Percentiles rank a stretch among this genome's conserved stretches.
Conservation (phyloP, 179 eudicot genomes). For the Nepenthes alata region DNA sequence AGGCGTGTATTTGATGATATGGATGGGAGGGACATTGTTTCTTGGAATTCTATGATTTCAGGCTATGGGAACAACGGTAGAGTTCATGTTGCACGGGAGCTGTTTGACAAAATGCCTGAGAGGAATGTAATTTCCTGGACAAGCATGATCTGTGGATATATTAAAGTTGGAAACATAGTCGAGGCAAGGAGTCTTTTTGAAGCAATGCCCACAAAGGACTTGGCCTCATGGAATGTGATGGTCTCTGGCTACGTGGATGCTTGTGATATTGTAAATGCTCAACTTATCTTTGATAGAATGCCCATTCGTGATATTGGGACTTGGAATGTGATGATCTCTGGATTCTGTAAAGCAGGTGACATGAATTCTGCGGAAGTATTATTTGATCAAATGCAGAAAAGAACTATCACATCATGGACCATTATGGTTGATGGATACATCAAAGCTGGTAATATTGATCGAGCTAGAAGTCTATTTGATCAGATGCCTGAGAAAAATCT, state of each 20-base stretch:
- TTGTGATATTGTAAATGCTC: constrained; percentile 20
- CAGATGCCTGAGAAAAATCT: constrained; percentile 14
- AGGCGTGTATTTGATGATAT: too few relatives aligned
- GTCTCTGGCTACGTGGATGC: constrained; percentile 21
- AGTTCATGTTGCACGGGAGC: constrained; percentile 15
- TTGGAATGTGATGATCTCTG: constrained; percentile 28
- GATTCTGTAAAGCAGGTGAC: constrained; percentile 18
- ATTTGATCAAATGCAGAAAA: constrained; percentile 17
- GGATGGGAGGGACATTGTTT: too few relatives aligned
- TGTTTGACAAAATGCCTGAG: constrained; percentile 20
- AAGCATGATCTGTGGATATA: constrained; percentile 23
- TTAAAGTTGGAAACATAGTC: constrained; percentile 19
- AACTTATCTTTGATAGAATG: constrained; percentile 14
- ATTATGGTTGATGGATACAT: constrained; percentile 58
- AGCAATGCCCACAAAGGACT: constrained; percentile 28
- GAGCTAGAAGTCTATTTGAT: constrained; percentile 32
- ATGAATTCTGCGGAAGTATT: constrained; percentile 20
- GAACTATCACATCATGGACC: constrained; percentile 36
- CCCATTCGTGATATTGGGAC: constrained; percentile 15
- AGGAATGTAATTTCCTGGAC: constrained; percentile 31
- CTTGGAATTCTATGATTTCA: constrained; percentile 2
- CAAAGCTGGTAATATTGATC: constrained; percentile 29
- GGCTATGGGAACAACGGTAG: constrained; percentile 6
- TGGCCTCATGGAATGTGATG: constrained; percentile 31
- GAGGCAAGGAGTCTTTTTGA: constrained; percentile 24